Evolutionary conservation across 495 filamentous ascomycete species (phyloP).

Genomic region (Lophiostoma macrostomum): DNA sequence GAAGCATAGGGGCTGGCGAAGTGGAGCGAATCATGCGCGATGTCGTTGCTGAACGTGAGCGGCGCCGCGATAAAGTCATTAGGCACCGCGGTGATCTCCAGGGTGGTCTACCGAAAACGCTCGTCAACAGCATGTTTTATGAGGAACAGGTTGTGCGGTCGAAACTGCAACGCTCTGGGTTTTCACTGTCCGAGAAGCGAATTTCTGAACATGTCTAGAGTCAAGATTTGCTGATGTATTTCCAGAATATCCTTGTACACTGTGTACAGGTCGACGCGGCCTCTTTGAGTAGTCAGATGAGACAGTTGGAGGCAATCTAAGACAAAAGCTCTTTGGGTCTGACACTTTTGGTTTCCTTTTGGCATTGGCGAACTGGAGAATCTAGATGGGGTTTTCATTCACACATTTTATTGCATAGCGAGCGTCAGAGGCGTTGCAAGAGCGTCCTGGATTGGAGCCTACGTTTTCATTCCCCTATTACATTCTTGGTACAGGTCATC

Average conservation of each 20-base stretch:
- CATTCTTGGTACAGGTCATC: neutral
- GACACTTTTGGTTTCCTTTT: neutral
- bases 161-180: conserved; percentile 8
- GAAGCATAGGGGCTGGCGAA: conserved; percentile 45
- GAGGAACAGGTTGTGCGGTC: conserved; percentile 40
- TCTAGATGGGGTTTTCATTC: neutral
- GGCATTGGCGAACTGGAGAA: neutral
- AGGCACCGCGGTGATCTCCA: too few species aligned
- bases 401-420: conserved; percentile 8
- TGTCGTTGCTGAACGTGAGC: conserved; percentile 61
- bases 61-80: conserved; percentile 29
- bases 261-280: too few species aligned
- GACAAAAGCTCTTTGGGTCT: neutral
- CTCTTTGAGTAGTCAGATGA: too few species aligned
- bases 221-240: too few species aligned
- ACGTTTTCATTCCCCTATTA: neutral
- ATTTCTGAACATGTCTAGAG: neutral
- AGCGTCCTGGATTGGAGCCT: neutral
- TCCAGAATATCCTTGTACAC: too few species aligned
- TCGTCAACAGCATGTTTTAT: conserved; percentile 40
- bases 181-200: conserved; percentile 1
- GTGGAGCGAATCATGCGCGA: conserved; percentile 48
- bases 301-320: too few species aligned
- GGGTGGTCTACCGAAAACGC: conserved; percentile 14
- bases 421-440: conserved; percentile 9